Conservation (phyloP, 192 early-diverging fungal genomes). For the Diversispora epigaea region DNA sequence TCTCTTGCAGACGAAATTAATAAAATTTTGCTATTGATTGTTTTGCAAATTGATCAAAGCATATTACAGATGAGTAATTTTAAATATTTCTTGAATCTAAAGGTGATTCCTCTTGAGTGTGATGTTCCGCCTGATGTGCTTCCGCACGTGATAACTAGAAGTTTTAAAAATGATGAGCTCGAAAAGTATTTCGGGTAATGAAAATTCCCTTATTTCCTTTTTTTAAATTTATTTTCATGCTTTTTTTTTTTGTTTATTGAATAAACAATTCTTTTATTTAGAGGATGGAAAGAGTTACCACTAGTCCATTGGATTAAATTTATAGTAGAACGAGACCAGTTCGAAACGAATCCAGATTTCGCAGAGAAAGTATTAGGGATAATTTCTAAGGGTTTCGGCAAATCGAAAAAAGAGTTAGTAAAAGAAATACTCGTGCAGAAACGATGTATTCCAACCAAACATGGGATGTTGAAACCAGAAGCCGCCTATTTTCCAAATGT, state of each 20-base stretch:
- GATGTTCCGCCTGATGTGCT: conserved; percentile 6
- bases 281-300: conserved; percentile 6
- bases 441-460: conserved; percentile 69
- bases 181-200: conserved; percentile 15
- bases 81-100: conserved; percentile 58
- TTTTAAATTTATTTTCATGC: neutral
- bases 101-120: neutral
- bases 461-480: conserved; percentile 62
- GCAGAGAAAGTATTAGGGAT: conserved; percentile 65
- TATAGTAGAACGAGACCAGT: neutral
- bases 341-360: conserved; percentile 51
- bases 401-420: conserved; percentile 39
- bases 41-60: conserved; percentile 28
- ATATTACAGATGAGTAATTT: conserved; percentile 50
- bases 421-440: conserved; percentile 38
- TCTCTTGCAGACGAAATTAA: neutral
- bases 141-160: conserved; percentile 11
- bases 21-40: neutral
- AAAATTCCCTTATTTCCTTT: neutral
- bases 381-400: conserved; percentile 49
- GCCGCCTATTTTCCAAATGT: conserved; percentile 80
- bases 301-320: conserved; percentile 5
- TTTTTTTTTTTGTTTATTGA: neutral
- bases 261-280: neutral
- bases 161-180: conserved; percentile 1